Evolutionary conservation across 805 yeast genomes (phyloP).

Genomic region (Yamadazyma paraphyllophila): DNA sequence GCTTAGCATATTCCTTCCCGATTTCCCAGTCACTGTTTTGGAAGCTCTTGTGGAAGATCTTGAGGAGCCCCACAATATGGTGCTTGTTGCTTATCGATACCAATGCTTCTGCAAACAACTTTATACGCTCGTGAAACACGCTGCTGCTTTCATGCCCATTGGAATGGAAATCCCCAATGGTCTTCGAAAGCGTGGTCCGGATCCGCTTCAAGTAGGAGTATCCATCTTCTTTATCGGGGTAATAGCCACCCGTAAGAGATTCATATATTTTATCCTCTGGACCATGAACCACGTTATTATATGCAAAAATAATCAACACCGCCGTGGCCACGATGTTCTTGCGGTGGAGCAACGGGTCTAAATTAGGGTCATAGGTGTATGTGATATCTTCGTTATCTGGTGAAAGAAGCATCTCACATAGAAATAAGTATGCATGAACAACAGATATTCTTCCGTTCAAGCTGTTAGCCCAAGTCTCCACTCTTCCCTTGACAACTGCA

Average conservation of each 20-base stretch:
- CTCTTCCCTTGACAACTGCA: conserved; percentile 46
- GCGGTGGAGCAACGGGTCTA: conserved; percentile 44
- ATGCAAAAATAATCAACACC: conserved; percentile 51
- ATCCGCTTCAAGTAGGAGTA: conserved; percentile 51
- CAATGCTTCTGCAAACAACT: conserved; percentile 40
- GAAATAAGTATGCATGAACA: conserved; percentile 58
- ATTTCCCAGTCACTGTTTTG: conserved; percentile 51
- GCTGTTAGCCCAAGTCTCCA: conserved; percentile 51
- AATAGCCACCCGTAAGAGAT: conserved; percentile 11
- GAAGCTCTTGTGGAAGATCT: conserved; percentile 36
- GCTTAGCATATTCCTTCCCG: conserved; percentile 53
- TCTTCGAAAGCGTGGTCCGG: conserved; percentile 50
- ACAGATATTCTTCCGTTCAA: conserved; percentile 51
- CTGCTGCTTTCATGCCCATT: conserved; percentile 15
- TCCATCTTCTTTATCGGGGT: conserved; percentile 33
- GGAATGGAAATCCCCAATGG: conserved; percentile 16
- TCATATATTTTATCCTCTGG: conserved; percentile 38
- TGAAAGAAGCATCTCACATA: conserved; percentile 60
- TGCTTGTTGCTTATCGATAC: conserved; percentile 42
- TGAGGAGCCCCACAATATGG: conserved; percentile 55
- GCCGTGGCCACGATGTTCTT: conserved; percentile 43
- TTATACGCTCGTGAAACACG: conserved; percentile 37
- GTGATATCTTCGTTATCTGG: conserved; percentile 50
- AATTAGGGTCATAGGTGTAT: conserved; percentile 48
- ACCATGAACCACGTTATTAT: conserved; percentile 47